Conservation (phyloP, 2,329 filamentous ascomycete genomes). For the Beauveria sp. region DNA sequence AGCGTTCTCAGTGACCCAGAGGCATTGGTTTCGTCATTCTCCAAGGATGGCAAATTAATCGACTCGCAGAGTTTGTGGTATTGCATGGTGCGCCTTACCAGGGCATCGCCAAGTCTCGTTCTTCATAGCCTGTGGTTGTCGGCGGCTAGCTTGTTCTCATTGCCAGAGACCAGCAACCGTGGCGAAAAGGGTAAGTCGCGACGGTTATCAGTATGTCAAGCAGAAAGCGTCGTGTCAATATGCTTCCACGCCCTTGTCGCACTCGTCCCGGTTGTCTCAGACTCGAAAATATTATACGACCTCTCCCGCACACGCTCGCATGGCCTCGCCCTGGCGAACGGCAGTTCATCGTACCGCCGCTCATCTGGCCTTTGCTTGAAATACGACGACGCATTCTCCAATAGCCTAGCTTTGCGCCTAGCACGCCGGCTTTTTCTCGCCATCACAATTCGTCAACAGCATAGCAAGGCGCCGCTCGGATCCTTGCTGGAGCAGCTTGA, state of each 20-base stretch:
- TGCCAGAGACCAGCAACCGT: slow-evolving; percentile 31
- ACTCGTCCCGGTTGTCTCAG: slow-evolving; percentile 42
- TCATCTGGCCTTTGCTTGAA: slow-evolving; percentile 44
- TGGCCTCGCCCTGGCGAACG: slow-evolving; percentile 41
- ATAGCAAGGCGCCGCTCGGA: slow-evolving; percentile 40
- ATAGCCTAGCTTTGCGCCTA: slow-evolving; percentile 51
- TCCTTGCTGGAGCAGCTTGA: slow-evolving; percentile 47
- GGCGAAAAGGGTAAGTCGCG: background rate
- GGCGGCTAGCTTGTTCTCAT: slow-evolving; percentile 49
- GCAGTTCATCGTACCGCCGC: slow-evolving; percentile 38
- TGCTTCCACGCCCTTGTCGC: slow-evolving; percentile 57
- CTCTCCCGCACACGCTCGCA: slow-evolving; percentile 53
- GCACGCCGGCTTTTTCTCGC: slow-evolving; percentile 52
- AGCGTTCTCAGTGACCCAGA: slow-evolving; percentile 52
- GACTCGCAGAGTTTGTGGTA: slow-evolving; percentile 58
- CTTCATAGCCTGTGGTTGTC: slow-evolving; percentile 60
- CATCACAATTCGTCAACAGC: slow-evolving; percentile 44
- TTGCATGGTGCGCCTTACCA: slow-evolving; percentile 52
- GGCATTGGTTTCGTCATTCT: slow-evolving; percentile 50
- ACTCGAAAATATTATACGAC: slow-evolving; percentile 43
- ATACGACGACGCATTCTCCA: slow-evolving; percentile 56
- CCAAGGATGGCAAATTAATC: slow-evolving; percentile 40
- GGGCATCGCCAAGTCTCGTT: slow-evolving; percentile 49
- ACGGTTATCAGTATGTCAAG: slow-evolving; percentile 32
- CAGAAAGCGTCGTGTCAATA: slow-evolving; percentile 47